A percentile compares a stretch with the other conserved stretches of the same genome.
These are phyloP conservation scores for Pyropia yezoensis DNA, from an alignment of 23 red algal species.

Conservation along the genomic window DNA sequence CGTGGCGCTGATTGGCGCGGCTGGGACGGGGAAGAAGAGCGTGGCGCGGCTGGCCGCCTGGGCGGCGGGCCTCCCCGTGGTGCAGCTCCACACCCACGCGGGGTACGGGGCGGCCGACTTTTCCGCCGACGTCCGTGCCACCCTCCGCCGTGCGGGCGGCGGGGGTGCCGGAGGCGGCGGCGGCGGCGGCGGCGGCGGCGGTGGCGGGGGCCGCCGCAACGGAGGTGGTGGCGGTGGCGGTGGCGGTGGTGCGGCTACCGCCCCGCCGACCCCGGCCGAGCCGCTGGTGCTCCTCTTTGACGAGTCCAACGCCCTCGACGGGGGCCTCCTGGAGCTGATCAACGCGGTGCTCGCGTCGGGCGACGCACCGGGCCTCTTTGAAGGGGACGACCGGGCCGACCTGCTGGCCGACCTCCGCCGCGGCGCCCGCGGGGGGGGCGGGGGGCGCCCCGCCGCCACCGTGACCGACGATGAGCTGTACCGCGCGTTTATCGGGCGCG, in stretches of 20 bases:
- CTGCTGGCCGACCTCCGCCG: slow-evolving; percentile 21
- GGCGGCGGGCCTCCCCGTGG: slow-evolving; percentile 34
- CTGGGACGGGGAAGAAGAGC: slow-evolving; percentile 61
- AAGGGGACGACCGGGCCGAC: slow-evolving; percentile 19
- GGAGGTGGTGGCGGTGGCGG: too few relatives aligned
- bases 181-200: too few relatives aligned
- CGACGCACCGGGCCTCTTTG: slow-evolving; percentile 55
- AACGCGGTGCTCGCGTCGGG: slow-evolving; percentile 66
- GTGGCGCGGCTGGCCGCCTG: slow-evolving; percentile 58
- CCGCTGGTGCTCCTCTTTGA: slow-evolving; percentile 59
- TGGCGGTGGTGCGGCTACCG: too few relatives aligned
- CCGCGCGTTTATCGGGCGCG: slow-evolving; percentile 36
- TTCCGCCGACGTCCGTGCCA: slow-evolving; percentile 32
- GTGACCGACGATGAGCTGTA: slow-evolving; percentile 41
- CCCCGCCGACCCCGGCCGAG: background rate
- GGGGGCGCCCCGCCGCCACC: background rate
- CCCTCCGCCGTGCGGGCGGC: slow-evolving; percentile 33
- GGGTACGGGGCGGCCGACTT: slow-evolving; percentile 42
- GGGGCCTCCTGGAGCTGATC: slow-evolving; percentile 55
- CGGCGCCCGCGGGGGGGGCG: too few relatives aligned
- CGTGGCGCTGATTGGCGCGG: slow-evolving; percentile 47
- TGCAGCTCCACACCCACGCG: slow-evolving; percentile 49
- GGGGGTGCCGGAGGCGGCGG: too few relatives aligned
- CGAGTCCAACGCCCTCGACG: slow-evolving; percentile 59
- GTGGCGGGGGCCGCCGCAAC: too few relatives aligned